Base-by-base conservation (phyloP, 1,139 yeast species). In the Hemisphaericaspora xylofermentans region DNA sequence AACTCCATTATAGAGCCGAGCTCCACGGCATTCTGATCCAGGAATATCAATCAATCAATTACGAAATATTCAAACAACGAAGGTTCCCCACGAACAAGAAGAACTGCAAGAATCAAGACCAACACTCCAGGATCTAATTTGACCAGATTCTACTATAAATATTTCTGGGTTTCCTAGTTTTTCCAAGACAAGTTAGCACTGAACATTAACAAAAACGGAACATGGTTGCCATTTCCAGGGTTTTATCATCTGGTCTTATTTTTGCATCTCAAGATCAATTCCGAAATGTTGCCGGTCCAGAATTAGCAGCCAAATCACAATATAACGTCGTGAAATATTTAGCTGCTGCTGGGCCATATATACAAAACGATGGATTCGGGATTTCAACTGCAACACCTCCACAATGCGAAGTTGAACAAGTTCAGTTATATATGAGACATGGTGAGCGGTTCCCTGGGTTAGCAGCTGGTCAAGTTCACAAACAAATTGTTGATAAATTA, bases 341-440 rank as follows among this genome's bases (percentile, higher is more conserved):
- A 41, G 66, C 61, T 18, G 72, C 69, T 4, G 54, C 68, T 16
- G 72, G 67, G 1, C 72, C 73, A 4, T 67, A 65, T 42, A 52
- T 64, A n/a, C 71, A 67, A 40, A 54, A 56, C 26, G 51, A 56
- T 2, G 72, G 72, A 0, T 58, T 47, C 43, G 72, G 72, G 0
- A 67, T 67, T 18, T 56, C 62, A 18, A 58, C 68, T 9, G 63
- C 58, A 15, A 51, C 62, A 9, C 73, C 73, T 0, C 52, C 48
- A 4, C 56, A 58, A 36, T 65, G 71, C 47, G 52, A 52, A 5
- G 43, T 67, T 35, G 68, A 65, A 42, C 71, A 65, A 42, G 70
- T 65, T 7, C 72, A 67, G 41, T 52, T 62, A 36, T 43, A 56
- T 31, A 56, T 63, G 49, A 58, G 73, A 51, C 73, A 67, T 39